Conservation (phyloP, 176 grass and related monocot genomes). For the Bromus sterilis region DNA sequence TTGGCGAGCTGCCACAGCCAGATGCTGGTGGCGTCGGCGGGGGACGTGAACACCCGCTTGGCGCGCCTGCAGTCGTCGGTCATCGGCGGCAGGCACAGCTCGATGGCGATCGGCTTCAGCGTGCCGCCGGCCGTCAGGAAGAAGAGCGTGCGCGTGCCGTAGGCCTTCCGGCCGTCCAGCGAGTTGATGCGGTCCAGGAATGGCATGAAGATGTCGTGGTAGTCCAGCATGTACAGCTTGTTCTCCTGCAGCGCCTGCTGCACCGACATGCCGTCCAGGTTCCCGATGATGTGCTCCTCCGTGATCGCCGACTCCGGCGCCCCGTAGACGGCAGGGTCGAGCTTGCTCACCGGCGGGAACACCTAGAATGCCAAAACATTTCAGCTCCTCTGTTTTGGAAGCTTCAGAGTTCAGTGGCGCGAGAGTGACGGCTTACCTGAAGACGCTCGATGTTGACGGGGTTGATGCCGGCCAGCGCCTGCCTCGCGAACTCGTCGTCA, state of each 20-base stretch:
- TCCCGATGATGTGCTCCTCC: slow-evolving; percentile 78
- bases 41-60: slow-evolving; percentile 81
- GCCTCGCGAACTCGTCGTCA: slow-evolving; percentile 91
- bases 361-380: slow-evolving; percentile 19
- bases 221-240: slow-evolving; percentile 78
- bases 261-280: slow-evolving; percentile 80
- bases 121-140: slow-evolving; percentile 66
- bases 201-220: slow-evolving; percentile 82
- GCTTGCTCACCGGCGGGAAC: slow-evolving; percentile 84
- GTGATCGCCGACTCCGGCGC: slow-evolving; percentile 82
- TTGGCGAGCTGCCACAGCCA: slow-evolving; percentile 99
- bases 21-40: slow-evolving; percentile 67
- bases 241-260: slow-evolving; percentile 54
- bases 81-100: slow-evolving; percentile 67
- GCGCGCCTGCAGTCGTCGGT: slow-evolving; percentile 52
- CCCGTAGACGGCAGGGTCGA: slow-evolving; percentile 68
- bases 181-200: slow-evolving; percentile 85
- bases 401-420: background rate
- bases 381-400: background rate
- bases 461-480: slow-evolving; percentile 83
- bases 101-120: slow-evolving; percentile 85
- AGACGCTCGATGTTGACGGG: slow-evolving; percentile 85
- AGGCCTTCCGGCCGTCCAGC: slow-evolving; percentile 81
- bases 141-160: slow-evolving; percentile 83
- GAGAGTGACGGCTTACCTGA: slow-evolving; percentile 45